These are phyloP conservation scores for Daldinia eschscholtzii DNA, from an alignment of 2,329 filamentous ascomycete genomes.

Conservation along the genomic window DNA sequence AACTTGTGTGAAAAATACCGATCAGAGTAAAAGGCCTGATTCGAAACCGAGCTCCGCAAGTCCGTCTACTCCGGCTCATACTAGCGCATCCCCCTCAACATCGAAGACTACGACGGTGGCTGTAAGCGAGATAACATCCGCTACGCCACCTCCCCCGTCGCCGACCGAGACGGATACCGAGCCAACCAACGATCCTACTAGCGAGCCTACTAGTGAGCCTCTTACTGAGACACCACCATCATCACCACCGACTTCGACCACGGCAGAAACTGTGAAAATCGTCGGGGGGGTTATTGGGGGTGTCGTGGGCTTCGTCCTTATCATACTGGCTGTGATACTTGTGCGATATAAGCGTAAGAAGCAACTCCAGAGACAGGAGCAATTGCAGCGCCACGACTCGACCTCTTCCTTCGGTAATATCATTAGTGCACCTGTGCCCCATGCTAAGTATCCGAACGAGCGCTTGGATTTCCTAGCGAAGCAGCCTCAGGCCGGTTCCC, in stretches of 20 bases:
- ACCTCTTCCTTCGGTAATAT: conserved; percentile 49
- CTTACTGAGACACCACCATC: conserved; percentile 31
- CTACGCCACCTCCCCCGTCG: conserved; percentile 23
- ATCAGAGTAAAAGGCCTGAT: conserved; percentile 60
- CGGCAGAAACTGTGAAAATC: conserved; percentile 50
- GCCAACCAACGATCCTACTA: background rate
- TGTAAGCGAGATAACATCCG: conserved; percentile 32
- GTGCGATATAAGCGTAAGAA: conserved; percentile 43
- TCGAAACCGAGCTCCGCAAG: conserved; percentile 19
- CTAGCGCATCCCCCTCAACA: conserved; percentile 19
- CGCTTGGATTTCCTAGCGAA: conserved; percentile 50
- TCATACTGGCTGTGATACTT: conserved; percentile 38
- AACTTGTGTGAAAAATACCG: conserved; percentile 64
- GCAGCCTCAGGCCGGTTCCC: conserved; percentile 14
- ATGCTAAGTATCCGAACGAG: conserved; percentile 46
- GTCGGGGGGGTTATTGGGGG: conserved; percentile 50
- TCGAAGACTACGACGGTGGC: conserved; percentile 27
- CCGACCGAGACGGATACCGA: conserved; percentile 22
- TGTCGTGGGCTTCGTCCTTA: conserved; percentile 38
- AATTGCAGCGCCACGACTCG: conserved; percentile 36
- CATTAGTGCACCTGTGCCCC: conserved; percentile 50
- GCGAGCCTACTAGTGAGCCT: background rate
- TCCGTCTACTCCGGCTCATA: conserved; percentile 24
- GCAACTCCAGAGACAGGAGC: conserved; percentile 10
- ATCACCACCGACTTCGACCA: conserved; percentile 30